Base-by-base conservation (phyloP, 345 rosid species). In the Populus deltoides region DNA sequence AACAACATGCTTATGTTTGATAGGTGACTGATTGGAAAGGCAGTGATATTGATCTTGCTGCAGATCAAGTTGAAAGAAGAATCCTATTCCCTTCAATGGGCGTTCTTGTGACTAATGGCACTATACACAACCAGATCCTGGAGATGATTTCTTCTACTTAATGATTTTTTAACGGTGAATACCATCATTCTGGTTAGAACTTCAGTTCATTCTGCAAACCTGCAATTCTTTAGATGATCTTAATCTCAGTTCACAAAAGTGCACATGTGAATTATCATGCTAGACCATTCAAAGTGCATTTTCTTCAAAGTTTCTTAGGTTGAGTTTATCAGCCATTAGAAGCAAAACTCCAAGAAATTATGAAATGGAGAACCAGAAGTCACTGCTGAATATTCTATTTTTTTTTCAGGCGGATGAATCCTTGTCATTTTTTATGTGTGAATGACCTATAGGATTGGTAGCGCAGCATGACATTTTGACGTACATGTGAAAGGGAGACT, bases 21-120 rank as follows among this genome's bases (percentile, higher is more conserved):
- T 33, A 91, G 97, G 93, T 90, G 72, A 90, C 89, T 45, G 97
- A 92, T 74, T 92, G 97, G 95, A 84, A 85, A 86, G 95, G 93
- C 63, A 85, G 55, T 75, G 80, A 81, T 65, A 74, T 92, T 72
- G 90, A 81, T 83, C 77, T 91, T 35, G 87, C 87, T 16, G 92
- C 82, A 77, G 93, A 92, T 85, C 79, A 83, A 80, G 82, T 86
- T n/a, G 92, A 85, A 77, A 78, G 93, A 66, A 82, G 95, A 63
- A 78, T 83, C 45, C 74, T 91, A 81, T 86, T 79, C 66, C 97
- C 95, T 5, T 80, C 81, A 0, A 89, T 89, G 38, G 97, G 97
- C 8, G 72, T 93, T 86, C 85, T 93, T 24, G 94, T 89, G 71
- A 88, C 85, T 74, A 93, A 91, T 8, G 89, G 89, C 69, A 84